Evolutionary conservation across 257 asterid genomes (phyloP), one percentile per base, ranked within the genome.

Genomic region (Penstemon eatonii): DNA sequence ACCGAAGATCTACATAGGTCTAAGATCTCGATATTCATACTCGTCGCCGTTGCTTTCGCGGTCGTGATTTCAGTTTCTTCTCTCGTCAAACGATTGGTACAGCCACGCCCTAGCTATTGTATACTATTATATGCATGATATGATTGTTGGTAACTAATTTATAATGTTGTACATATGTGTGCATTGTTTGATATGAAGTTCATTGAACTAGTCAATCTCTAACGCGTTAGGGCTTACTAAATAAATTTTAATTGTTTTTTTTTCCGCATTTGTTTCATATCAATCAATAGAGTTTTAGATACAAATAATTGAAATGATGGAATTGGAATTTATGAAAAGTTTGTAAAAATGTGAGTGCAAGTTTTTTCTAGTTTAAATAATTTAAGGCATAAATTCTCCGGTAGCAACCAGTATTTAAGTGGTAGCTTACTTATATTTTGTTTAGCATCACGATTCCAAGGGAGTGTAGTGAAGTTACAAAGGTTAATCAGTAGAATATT

Each of bases 61-160:
- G 86, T 77, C 41, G 73, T 82, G 64, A 11, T 84, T 62, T 73
- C 82, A 43, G 79, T 87, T 78, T 81, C 83, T 61, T 83, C 91
- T 4, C 55, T 90, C 18, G 83, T 88, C 65, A 81, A 68, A 60
- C 84, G 91, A 81, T 76, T 82, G 93, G 98, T 92, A 85, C 44
- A 90, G 57, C 69, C 65, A 59, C 63, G 60, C 67, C 67, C 63
- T 12, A 25, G 33, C 37, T 68, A 60, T 69, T 59, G 49, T 19
- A 12, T 25, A 25, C 33, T 25, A 25, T 25, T 25, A 25, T 25
- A 2, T 25, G 33, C 33, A 25, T 25, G 33, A 25, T 25, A 25
- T 25, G 2, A 25, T 25, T 25, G 33, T 25, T 25, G 2, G 2
- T 25, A 25, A 25, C 33, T 25, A 25, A 25, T 25, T 25, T 25